phyloP scores from a whole-genome alignment of 1,139 yeast genomes.

The Diutina sp. region DNA sequence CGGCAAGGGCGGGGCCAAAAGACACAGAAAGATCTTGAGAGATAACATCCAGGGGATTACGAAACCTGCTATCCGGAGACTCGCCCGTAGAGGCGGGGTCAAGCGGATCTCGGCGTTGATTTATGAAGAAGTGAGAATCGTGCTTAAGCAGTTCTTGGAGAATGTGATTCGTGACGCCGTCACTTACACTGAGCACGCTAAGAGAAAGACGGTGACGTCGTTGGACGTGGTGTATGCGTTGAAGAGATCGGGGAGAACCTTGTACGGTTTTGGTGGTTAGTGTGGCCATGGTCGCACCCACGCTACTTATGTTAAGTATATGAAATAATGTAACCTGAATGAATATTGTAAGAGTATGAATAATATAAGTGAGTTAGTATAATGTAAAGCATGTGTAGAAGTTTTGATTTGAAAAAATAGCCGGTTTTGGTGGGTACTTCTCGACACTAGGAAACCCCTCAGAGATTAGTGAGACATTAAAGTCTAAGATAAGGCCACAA shows the following conservation, averaged over 20 bases:
- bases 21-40: conserved; percentile 99
- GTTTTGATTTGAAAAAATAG: too few species aligned
- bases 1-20: conserved; percentile 99
- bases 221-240: conserved; percentile 98
- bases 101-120: conserved; percentile 98
- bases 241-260: conserved; percentile 99
- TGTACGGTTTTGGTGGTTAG: conserved; percentile 99
- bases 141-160: conserved; percentile 90
- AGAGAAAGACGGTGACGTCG: conserved; percentile 99
- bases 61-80: conserved; percentile 99
- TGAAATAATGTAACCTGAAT: neutral
- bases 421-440: too few species aligned
- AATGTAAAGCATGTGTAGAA: too few species aligned
- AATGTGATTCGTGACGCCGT: conserved; percentile 98
- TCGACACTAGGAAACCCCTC: too few species aligned
- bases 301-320: neutral
- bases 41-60: conserved; percentile 99
- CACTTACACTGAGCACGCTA: conserved; percentile 98
- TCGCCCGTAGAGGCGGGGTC: conserved; percentile 99
- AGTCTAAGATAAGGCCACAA: too few species aligned
- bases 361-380: too few species aligned
- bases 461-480: too few species aligned
- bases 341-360: too few species aligned
- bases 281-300: neutral
- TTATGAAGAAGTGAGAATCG: conserved; percentile 98